Evolutionary conservation across 805 yeast species (phyloP).

Genomic region (Candida arabinofermentans): DNA sequence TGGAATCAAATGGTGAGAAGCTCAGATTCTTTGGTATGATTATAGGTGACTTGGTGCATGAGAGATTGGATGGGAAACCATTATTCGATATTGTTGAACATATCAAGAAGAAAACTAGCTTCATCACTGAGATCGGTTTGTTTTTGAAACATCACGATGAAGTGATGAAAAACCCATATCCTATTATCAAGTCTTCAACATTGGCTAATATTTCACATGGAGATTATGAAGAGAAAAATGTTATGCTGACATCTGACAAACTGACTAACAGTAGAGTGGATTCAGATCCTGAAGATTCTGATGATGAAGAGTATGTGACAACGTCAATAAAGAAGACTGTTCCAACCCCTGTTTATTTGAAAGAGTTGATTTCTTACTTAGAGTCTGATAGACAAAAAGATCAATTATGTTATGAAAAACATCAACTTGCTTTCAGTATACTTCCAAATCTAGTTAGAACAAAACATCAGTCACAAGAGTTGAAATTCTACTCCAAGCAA

Average conservation of each 20-base stretch:
- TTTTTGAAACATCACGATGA: not conserved
- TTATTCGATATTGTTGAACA: conserved; percentile 28
- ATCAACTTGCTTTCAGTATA: conserved; percentile 40
- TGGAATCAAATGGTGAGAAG: conserved; percentile 44
- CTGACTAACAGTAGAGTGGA: conserved; percentile 13
- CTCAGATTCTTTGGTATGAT: conserved; percentile 52
- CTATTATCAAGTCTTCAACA: not conserved
- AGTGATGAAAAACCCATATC: conserved; percentile 7
- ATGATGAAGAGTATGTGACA: conserved; percentile 44
- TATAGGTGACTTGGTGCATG: conserved; percentile 49
- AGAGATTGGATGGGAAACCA: conserved; percentile 26
- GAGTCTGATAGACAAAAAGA: conserved; percentile 40
- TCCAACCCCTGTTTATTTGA: conserved; percentile 60
- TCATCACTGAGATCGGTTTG: conserved; percentile 5
- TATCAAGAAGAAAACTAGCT: conserved; percentile 14
- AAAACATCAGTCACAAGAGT: conserved; percentile 62
- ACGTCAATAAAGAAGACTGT: conserved; percentile 34
- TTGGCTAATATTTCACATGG: too few species aligned
- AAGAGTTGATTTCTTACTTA: conserved; percentile 62
- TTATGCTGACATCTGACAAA: not conserved
- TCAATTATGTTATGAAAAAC: conserved; percentile 46
- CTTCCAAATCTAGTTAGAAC: conserved; percentile 63
- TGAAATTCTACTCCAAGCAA: conserved; percentile 52
- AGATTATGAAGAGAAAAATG: too few species aligned
- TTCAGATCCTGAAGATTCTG: conserved; percentile 41